phyloP scores from a whole-genome alignment of 2,329 filamentous ascomycete genomes.

The Penicillium sp. region DNA sequence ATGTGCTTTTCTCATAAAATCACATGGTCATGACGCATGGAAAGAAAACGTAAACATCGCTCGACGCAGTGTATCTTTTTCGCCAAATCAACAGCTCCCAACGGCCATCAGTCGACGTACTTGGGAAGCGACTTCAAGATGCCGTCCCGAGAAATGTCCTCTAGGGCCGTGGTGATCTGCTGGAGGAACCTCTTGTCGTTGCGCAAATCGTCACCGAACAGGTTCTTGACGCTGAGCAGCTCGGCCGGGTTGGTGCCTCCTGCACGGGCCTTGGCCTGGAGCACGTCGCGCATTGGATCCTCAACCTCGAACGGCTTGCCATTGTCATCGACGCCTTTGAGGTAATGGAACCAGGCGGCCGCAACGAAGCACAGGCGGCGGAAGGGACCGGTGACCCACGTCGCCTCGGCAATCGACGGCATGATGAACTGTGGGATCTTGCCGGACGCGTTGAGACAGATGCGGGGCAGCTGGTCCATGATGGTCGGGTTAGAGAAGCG shows the following conservation, averaged over 20 bases:
- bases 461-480: slow-evolving; percentile 52
- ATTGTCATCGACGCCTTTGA: slow-evolving; percentile 49
- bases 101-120: slow-evolving; percentile 40
- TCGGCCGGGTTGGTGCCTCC: slow-evolving; percentile 43
- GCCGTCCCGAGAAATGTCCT: slow-evolving; percentile 47
- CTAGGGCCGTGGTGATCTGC: slow-evolving; percentile 47
- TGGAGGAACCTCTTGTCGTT: slow-evolving; percentile 47
- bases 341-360: slow-evolving; percentile 51
- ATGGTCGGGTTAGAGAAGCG: slow-evolving; percentile 56
- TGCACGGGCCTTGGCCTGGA: slow-evolving; percentile 45
- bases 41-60: slow-evolving; percentile 16
- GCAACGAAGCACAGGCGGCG: slow-evolving; percentile 49
- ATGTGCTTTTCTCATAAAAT: slow-evolving; percentile 10
- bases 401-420: slow-evolving; percentile 40
- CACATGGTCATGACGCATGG: slow-evolving; percentile 9
- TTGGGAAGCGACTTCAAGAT: slow-evolving; percentile 50
- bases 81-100: slow-evolving; percentile 3
- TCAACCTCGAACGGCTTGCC: slow-evolving; percentile 42
- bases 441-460: slow-evolving; percentile 51
- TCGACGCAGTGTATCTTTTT: slow-evolving; percentile 10
- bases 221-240: slow-evolving; percentile 45
- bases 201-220: slow-evolving; percentile 53
- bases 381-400: slow-evolving; percentile 44
- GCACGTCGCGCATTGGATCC: slow-evolving; percentile 49
- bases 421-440: slow-evolving; percentile 50